phyloP scores from a whole-genome alignment of 2,329 filamentous ascomycete species.

The Magnaporthiopsis incrustans region DNA sequence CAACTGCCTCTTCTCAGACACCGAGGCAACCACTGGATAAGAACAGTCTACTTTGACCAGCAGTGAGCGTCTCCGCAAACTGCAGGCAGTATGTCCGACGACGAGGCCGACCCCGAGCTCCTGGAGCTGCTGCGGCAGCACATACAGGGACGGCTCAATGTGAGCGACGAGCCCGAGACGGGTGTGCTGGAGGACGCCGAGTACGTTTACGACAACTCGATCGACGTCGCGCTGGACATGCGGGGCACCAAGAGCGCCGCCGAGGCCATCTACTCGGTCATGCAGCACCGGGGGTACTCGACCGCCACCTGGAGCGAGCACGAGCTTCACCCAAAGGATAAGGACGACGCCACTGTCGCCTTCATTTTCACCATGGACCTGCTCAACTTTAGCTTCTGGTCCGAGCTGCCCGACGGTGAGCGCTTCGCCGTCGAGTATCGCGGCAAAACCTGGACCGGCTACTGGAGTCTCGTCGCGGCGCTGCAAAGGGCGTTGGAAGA shows the following conservation, averaged over 20 bases:
- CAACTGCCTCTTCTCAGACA: too few species aligned
- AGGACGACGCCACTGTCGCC: conserved; percentile 60
- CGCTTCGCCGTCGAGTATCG: conserved; percentile 78
- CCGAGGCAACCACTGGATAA: too few species aligned
- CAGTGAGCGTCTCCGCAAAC: too few species aligned
- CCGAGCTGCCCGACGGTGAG: conserved; percentile 57
- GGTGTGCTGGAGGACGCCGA: conserved; percentile 76
- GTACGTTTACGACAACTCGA: conserved; percentile 83
- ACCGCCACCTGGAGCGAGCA: conserved; percentile 82
- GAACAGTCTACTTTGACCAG: too few species aligned
- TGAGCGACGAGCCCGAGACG: conserved; percentile 60
- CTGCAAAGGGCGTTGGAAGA: conserved; percentile 84
- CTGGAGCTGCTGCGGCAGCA: conserved; percentile 79
- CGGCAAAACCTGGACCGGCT: conserved; percentile 80
- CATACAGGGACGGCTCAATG: conserved; percentile 50
- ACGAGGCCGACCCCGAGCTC: conserved; percentile 83
- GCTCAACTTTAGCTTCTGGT: conserved; percentile 97
- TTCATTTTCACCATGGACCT: conserved; percentile 98
- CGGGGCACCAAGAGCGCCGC: conserved; percentile 76
- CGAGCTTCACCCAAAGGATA: conserved; percentile 71
- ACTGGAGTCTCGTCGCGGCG: conserved; percentile 86
- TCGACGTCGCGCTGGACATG: conserved; percentile 87
- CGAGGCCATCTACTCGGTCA: conserved; percentile 66
- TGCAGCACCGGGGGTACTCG: conserved; percentile 78
- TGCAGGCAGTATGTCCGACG: conserved; percentile 63